Percentiles rank a stretch among this genome's conserved stretches.
Evolutionary conservation across 1,284 basidiomycete species (phyloP).

Genomic region (Cutaneotrichosporon daszewskae): DNA sequence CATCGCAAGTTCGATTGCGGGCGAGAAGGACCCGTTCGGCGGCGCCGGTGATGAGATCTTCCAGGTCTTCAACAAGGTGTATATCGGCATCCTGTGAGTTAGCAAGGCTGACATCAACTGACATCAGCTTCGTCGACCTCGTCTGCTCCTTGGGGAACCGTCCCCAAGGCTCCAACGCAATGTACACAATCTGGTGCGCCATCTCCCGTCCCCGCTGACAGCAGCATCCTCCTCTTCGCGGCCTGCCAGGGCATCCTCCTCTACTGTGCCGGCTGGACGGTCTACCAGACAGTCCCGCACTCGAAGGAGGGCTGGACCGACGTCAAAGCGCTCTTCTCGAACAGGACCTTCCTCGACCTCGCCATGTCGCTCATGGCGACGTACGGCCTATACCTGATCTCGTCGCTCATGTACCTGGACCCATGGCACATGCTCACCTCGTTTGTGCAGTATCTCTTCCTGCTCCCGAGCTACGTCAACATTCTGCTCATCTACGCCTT

Average conservation of each 20-base stretch:
- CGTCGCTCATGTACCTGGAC: slow-evolving; percentile 78
- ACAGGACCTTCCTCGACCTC: slow-evolving; percentile 70
- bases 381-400: slow-evolving; percentile 81
- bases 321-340: slow-evolving; percentile 57
- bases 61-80: slow-evolving; percentile 65
- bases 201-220: background rate
- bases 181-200: slow-evolving; percentile 54
- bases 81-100: slow-evolving; percentile 53
- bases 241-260: slow-evolving; percentile 48
- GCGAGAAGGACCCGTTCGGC: slow-evolving; percentile 61
- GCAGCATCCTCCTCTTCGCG: slow-evolving; percentile 39
- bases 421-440: slow-evolving; percentile 94
- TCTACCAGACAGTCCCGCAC: slow-evolving; percentile 76
- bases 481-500: slow-evolving; percentile 63
- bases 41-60: slow-evolving; percentile 71
- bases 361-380: slow-evolving; percentile 57
- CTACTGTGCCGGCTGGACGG: slow-evolving; percentile 82
- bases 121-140: slow-evolving; percentile 29
- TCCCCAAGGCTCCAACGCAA: slow-evolving; percentile 77
- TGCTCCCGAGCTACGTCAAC: slow-evolving; percentile 65
- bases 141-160: slow-evolving; percentile 61
- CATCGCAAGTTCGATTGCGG: slow-evolving; percentile 60
- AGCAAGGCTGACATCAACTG: slow-evolving; percentile 1
- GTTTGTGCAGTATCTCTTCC: slow-evolving; percentile 52
- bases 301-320: slow-evolving; percentile 65